Base-by-base conservation (phyloP, 2,329 filamentous ascomycete genomes). In the Fragosphaeria purpurea region DNA sequence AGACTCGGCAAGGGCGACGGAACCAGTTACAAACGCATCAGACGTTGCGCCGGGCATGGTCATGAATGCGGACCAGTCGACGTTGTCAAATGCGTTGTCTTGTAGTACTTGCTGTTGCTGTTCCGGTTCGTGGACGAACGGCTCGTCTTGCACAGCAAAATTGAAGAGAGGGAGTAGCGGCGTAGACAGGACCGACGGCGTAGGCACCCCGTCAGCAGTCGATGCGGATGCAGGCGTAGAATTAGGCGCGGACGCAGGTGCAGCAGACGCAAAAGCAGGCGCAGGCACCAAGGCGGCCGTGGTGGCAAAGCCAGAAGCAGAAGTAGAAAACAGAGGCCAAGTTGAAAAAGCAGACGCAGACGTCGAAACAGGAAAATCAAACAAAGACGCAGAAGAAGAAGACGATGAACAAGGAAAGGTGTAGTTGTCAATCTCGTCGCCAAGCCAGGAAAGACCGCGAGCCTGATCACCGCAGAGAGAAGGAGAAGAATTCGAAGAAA, bases 21-120 rank as follows among this genome's bases (percentile, higher is more conserved):
- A 22, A 22, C 22, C 22, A 22, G 22, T 22, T 22, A 22, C 22
- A 22, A 22, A 22, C 22, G 22, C 22, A 22, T 22, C 22, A 22
- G 22, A 22, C 22, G 22, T 22, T 22, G 22, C 22, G 22, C 22
- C 22, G 3, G 50, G 48, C 31, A 55, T 42, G 39, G 32, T 35
- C 12, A 51, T 38, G 6, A 52, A 52, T 2, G 50, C 43, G 10
- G 46, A 40, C 52, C 52, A 56, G 38, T 56, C 54, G 6, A 52
- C 11, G 11, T 34, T 12, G 11, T 47, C 39, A 30, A 43, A 32
- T 11, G 44, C 41, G 10, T 47, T 41, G 12, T 39, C 32, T 13
- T 22, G 11, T 5, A 4, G 45, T 3, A 50, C 22, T 10, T 13
- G 40, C 31, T 10, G 38, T 6, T n/a, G 22, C 11, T 34, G 4